Percentiles rank a stretch among this genome's conserved stretches.
These are phyloP conservation scores for Chrysosporium keratinophilum DNA, from an alignment of 2,329 filamentous ascomycete species.

Conservation along the genomic window DNA sequence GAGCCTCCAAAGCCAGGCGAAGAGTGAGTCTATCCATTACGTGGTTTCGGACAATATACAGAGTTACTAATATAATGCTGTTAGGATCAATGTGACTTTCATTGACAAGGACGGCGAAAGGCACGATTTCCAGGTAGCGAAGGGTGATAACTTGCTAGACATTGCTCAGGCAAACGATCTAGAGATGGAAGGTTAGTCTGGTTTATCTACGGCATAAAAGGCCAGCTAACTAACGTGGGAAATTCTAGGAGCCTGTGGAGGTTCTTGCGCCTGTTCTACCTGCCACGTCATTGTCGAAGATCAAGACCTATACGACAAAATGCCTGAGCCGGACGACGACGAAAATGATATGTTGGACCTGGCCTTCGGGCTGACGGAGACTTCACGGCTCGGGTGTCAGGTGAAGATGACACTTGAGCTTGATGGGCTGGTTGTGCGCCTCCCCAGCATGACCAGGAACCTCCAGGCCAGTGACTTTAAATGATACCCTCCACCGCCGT, in stretches of 20 bases:
- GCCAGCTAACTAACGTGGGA: not conserved
- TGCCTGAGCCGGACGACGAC: constrained; percentile 66
- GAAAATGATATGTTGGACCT: constrained; percentile 87
- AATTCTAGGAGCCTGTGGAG: constrained; percentile 69
- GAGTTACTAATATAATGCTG: not conserved
- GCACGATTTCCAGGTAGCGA: constrained; percentile 66
- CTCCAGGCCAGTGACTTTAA: constrained; percentile 87
- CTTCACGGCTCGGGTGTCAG: constrained; percentile 74
- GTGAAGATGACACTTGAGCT: constrained; percentile 84
- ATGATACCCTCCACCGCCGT: constrained; percentile 4
- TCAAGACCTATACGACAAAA: constrained; percentile 63
- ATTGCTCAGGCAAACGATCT: constrained; percentile 90
- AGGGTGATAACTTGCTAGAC: constrained; percentile 87
- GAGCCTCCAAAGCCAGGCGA: constrained; percentile 78
- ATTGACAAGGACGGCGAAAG: constrained; percentile 77
- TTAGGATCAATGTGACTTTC: constrained; percentile 77
- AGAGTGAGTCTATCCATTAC: constrained; percentile 53
- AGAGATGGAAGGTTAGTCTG: constrained; percentile 74
- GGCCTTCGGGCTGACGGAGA: constrained; percentile 83
- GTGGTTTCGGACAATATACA: not conserved
- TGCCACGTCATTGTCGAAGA: constrained; percentile 80
- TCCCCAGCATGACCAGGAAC: constrained; percentile 92
- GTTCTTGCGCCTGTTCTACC: constrained; percentile 84
- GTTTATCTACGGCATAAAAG: not conserved
- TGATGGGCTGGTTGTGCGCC: constrained; percentile 71